Percentiles rank a stretch among this genome's conserved stretches.
Conservation (phyloP, 352 stramenopile species). For the Globisporangium parvum region DNA sequence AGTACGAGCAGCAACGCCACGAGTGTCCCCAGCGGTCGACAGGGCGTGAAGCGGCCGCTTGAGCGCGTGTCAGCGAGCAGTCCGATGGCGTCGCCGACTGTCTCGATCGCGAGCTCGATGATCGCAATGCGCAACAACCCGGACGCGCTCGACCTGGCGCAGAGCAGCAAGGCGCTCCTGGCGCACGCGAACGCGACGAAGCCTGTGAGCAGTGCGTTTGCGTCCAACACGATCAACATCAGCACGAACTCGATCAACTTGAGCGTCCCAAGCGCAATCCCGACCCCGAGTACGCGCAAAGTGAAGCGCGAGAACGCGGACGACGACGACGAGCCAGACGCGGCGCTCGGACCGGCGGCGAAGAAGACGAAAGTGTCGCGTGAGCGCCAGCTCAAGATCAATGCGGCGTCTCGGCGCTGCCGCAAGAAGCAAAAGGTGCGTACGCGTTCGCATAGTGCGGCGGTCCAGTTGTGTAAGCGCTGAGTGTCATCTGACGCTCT, state of each 20-base stretch:
- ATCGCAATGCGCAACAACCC: slow-evolving; percentile 47
- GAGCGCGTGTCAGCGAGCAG: slow-evolving; percentile 17
- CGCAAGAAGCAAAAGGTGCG: slow-evolving; percentile 81
- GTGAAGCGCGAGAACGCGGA: slow-evolving; percentile 21
- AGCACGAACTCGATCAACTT: slow-evolving; percentile 35
- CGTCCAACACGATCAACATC: slow-evolving; percentile 15
- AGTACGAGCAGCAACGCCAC: not conserved
- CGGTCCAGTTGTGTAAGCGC: not conserved
- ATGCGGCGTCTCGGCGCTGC: slow-evolving; percentile 70
- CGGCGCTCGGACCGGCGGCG: slow-evolving; percentile 18
- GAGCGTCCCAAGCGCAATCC: not conserved
- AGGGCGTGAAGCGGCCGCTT: slow-evolving; percentile 43
- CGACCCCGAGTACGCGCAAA: slow-evolving; percentile 3
- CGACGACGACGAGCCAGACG: slow-evolving; percentile 14
- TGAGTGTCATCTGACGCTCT: not conserved
- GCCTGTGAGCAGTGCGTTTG: slow-evolving; percentile 1
- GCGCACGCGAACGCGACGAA: slow-evolving; percentile 12
- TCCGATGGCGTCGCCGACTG: slow-evolving; percentile 35
- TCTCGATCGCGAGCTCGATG: slow-evolving; percentile 59
- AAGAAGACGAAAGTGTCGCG: slow-evolving; percentile 84
- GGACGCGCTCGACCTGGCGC: slow-evolving; percentile 10
- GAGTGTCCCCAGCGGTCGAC: not conserved
- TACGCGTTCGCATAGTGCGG: too few relatives aligned
- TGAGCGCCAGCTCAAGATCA: slow-evolving; percentile 86
- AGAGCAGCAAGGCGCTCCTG: slow-evolving; percentile 19